Evolutionary conservation across 2,329 filamentous ascomycete genomes (phyloP).

Genomic region (Diplodia corticola): DNA sequence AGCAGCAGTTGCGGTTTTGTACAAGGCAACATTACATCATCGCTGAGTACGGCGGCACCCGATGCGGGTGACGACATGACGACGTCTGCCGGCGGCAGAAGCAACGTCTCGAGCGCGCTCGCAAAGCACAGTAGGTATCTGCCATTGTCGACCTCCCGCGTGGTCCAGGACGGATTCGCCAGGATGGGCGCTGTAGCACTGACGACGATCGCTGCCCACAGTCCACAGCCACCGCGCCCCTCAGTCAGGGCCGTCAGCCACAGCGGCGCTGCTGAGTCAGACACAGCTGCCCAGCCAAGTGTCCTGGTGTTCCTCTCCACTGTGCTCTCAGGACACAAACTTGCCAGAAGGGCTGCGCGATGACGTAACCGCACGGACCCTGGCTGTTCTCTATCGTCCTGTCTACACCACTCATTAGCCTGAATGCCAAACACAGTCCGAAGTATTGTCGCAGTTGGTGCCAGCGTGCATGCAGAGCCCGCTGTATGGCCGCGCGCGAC

Average conservation of each 20-base stretch:
- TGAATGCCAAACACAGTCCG: background rate
- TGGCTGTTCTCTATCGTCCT: background rate
- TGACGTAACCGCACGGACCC: conserved; percentile 14
- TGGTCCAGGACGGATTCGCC: background rate
- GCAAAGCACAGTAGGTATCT: background rate
- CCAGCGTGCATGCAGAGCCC: background rate
- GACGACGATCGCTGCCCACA: no score
- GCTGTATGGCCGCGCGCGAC: conserved; percentile 8
- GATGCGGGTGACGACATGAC: conserved; percentile 7
- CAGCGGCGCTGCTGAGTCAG: background rate
- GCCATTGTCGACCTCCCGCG: no score
- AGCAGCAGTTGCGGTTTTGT: background rate
- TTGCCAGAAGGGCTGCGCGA: background rate
- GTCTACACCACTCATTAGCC: background rate
- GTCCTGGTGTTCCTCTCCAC: background rate
- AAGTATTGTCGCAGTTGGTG: background rate
- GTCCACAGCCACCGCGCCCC: no score
- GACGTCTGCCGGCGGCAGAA: background rate
- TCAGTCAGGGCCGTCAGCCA: no score
- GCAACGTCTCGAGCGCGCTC: background rate
- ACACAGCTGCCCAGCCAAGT: background rate
- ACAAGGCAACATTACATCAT: conserved; percentile 9
- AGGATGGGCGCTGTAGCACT: no score
- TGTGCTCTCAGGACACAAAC: background rate
- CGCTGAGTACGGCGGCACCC: background rate